A percentile compares a stretch with the other conserved stretches of the same genome.
phyloP scores from a whole-genome alignment of 1,139 yeast species.

The Hyphopichia khmerensis region DNA sequence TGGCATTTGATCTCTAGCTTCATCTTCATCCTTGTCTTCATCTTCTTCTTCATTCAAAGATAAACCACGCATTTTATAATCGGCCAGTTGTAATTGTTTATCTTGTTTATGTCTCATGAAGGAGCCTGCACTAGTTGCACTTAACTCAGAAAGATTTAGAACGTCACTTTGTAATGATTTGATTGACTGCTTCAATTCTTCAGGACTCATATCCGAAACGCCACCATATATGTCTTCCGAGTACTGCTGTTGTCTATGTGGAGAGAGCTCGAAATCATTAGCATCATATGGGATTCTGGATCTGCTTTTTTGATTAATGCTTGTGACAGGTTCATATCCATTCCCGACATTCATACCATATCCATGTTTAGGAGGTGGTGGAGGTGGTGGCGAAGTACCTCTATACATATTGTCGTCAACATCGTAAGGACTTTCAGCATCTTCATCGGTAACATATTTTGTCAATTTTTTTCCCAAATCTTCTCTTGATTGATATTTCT shows the following conservation, averaged over 20 bases:
- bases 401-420: conserved; percentile 15
- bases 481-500: conserved; percentile 30
- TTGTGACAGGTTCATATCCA: background rate
- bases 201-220: conserved; percentile 33
- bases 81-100: conserved; percentile 31
- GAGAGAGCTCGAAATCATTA: conserved; percentile 37
- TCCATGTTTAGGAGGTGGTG: conserved; percentile 52
- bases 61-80: conserved; percentile 19
- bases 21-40: conserved; percentile 11
- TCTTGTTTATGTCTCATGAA: conserved; percentile 69
- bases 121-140: conserved; percentile 91
- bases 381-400: conserved; percentile 19
- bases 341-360: background rate
- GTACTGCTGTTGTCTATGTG: conserved; percentile 16
- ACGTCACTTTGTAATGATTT: conserved; percentile 50
- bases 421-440: conserved; percentile 16
- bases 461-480: conserved; percentile 39
- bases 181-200: conserved; percentile 41
- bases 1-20: conserved; percentile 14
- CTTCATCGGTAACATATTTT: conserved; percentile 23
- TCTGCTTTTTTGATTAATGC: background rate
- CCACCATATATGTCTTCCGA: conserved; percentile 28
- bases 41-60: conserved; percentile 17
- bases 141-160: conserved; percentile 58
- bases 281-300: conserved; percentile 34